Base-by-base conservation (phyloP, 768 basidiomycete genomes). In the Boletellus ananiceps region DNA sequence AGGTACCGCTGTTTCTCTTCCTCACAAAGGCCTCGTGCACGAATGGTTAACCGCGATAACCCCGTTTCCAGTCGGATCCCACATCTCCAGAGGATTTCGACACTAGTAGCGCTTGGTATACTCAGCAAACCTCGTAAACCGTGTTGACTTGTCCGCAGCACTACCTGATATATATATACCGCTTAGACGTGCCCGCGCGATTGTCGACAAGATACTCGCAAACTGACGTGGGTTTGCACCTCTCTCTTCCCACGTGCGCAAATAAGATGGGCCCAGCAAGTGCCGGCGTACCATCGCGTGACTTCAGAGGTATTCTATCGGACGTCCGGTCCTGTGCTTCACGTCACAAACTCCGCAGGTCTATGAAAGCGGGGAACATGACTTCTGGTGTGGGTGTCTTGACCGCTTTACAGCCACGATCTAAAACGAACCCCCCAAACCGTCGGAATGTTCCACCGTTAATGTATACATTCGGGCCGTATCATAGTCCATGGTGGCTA, bases 71-170 rank as follows among this genome's bases (percentile, higher is more conserved):
- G 91, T 76, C 82, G 18, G 76, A 87, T 55, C 78, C 85, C 18
- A 64, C 72, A 40, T 81, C 91, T 38, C 87, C 88, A 1, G 70
- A 81, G 57, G 78, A 72, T 14, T 92, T 88, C 61, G 79, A 80
- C 48, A 87, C 82, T 8, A 88, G 75, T 66, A 86, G 82, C 56
- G 74, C 81, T 37, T 91, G 88, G 88, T 76, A 79, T 59, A 84
- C 85, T 38, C 79, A 85, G 63, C 74, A 74, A 57, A 72, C 70
- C 23, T 55, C 61, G 55, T 78, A 58, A 66, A 50, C 41, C n/a
- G 8, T 41, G 19, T 43, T 18, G 32, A n/a, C 33, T n/a, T 55
- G 49, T 70, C 68, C 68, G 66, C 31, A 19, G 54, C 55, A 16
- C 29, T 21, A 39, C 43, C 25, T 37, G 53, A 44, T 50, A 18